Evolutionary conservation across 2,329 filamentous ascomycete genomes (phyloP).

Genomic region (Annulohypoxylon truncatum): DNA sequence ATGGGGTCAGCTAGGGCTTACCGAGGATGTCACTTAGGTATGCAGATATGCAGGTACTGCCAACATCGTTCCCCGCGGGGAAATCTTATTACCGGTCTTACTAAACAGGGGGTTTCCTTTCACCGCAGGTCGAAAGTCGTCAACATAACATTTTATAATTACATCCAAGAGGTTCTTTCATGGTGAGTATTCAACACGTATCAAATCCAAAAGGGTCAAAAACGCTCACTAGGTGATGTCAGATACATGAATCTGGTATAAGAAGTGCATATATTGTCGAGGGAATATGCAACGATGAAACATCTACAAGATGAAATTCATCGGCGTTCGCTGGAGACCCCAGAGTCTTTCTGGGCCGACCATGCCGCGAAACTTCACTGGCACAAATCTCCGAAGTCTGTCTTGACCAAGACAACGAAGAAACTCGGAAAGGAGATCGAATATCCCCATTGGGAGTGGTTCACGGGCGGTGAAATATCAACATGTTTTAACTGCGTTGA

Average conservation of each 20-base stretch:
- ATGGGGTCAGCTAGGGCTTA: constrained; percentile 18
- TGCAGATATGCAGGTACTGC: constrained; percentile 13
- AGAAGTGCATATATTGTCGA: not conserved
- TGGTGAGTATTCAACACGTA: not conserved
- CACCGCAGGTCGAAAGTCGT: not conserved
- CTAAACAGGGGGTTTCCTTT: constrained; percentile 16
- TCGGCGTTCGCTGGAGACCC: constrained; percentile 71
- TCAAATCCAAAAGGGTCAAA: not conserved
- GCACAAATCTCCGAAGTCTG: constrained; percentile 78
- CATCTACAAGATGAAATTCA: constrained; percentile 65
- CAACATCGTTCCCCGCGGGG: constrained; percentile 31
- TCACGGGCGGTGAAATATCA: constrained; percentile 86
- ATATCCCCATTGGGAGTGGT: constrained; percentile 90
- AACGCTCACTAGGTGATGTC: not conserved
- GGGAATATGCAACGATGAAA: constrained; percentile 41
- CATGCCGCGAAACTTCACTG: constrained; percentile 83
- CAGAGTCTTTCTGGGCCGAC: constrained; percentile 78
- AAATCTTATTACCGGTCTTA: constrained; percentile 34
- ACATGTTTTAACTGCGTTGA: constrained; percentile 94
- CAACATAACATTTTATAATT: constrained; percentile 1
- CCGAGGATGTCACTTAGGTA: constrained; percentile 30
- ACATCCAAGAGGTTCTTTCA: not conserved
- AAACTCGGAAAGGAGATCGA: constrained; percentile 69
- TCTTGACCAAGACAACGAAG: constrained; percentile 71
- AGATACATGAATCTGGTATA: constrained; percentile 1